Evolutionary conservation across 139 green algal genomes (phyloP), one percentile per base, ranked within the genome.

Genomic region (Tetradesmus obliquus): DNA sequence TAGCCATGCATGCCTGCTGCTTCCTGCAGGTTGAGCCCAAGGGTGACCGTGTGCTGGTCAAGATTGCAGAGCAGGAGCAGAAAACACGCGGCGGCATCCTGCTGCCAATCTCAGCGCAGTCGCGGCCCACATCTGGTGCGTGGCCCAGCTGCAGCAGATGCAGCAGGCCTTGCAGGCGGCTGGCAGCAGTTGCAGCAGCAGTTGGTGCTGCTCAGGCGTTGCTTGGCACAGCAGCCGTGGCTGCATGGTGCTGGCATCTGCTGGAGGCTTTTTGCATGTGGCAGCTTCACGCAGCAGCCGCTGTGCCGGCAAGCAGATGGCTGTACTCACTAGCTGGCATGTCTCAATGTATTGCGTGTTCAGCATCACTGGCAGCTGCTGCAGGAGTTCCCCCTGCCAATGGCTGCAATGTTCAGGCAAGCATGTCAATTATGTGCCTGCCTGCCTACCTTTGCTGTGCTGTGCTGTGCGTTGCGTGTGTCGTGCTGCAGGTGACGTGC

Each of bases 11-110:
- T n/a, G 8, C 0, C 54, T 69, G 10, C 57, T 9, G 57, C 10
- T 79, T 74, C 8, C 10, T 84, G 66, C 90, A 96, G 93, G 92
- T 99, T 71, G 95, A 94, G 54, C 98, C 98, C 1, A 95, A 97
- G 69, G 98, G 97, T 55, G 97, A 99, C 87, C 94, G 97, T 20
- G 95, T 99, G 13, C 94, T 99, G 55, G 97, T 99, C 5, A 98
- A 98, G 92, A 93, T 98, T 0, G 96, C 95, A 55, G 90, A 96
- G 55, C 91, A 95, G 85, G 97, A 99, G 94, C 94, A 95, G 55
- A 97, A 98, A 89, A 98, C 96, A 1, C 74, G 94, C 1, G 96
- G 97, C 20, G 98, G 98, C 89, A 99, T 99, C 81, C 88, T 99
- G 66, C 95, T 99, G 57, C 98, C 98, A 22, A 89, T 92, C 13